Base-by-base conservation (phyloP, 169 alveolate genomes). In the Toxoplasma gondii region DNA sequence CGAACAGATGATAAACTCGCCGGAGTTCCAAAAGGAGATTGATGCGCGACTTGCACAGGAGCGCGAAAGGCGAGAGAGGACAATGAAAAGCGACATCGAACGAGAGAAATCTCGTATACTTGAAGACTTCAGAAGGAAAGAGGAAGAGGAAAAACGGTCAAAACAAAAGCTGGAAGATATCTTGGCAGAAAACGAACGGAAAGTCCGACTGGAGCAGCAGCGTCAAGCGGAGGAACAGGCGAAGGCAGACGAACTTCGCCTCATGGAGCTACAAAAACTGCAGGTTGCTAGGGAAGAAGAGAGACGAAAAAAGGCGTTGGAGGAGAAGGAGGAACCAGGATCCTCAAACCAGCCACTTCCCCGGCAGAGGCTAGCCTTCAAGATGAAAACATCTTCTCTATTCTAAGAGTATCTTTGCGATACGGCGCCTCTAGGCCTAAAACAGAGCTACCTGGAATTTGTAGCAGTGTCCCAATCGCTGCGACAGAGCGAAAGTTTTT, bases 221-320 rank as follows among this genome's bases (percentile, higher is more conserved):
- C 94, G 94, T 39, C 70, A 39, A 43, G 94, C 94, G 81, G 94
- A 91, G 74, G 94, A 91, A 34, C 91, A 78, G 41, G 94, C 94
- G 38, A 91, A 45, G 58, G 94, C 94, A 43, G 94, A 91, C 31
- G 94, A 67, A 43, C 70, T 54, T 36, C 92, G 94, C 39, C 83
- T 91, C 19, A n/a, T 74, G 58, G 94, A 91, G 74, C 91, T 91
- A n/a, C 94, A 91, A 2, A 19, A 54, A 29, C 36, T 74, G 22
- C 92, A 81, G 39, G 81, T 58, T 22, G 94, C 80, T 12, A 64
- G 94, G 44, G 94, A 91, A 45, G 91, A 91, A 80, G 94, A 91
- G 39, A 19, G 91, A 19, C 94, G 94, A 0, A 81, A 74, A 38
- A 91, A 81, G 36, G 83, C 93, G 82, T n/a, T 91, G 64, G 92